These are phyloP conservation scores for Skeletonema potamos DNA, from an alignment of 108 stramenopile species.

Conservation along the genomic window DNA sequence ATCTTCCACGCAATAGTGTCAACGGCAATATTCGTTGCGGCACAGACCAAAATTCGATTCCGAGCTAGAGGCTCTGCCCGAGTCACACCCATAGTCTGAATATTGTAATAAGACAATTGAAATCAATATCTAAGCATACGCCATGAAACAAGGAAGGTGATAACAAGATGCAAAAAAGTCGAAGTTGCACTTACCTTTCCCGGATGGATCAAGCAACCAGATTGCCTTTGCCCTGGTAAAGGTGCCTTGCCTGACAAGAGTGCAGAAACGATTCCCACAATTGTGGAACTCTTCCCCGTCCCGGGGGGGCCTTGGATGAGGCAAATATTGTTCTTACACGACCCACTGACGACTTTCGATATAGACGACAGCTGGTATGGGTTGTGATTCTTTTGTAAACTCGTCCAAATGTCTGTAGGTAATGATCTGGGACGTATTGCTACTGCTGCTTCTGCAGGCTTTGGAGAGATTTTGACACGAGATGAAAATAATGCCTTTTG, in stretches of 20 bases:
- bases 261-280: conserved; percentile 70
- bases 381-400: conserved; percentile 17
- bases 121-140: background rate
- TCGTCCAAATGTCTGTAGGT: conserved; percentile 11
- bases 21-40: conserved; percentile 79
- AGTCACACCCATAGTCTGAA: conserved; percentile 22
- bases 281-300: conserved; percentile 73
- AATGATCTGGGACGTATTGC: conserved; percentile 8
- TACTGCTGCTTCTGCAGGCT: background rate
- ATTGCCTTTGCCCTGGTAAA: conserved; percentile 27
- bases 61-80: conserved; percentile 10
- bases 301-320: conserved; percentile 61
- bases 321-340: conserved; percentile 19
- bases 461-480: background rate
- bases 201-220: conserved; percentile 34
- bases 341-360: conserved; percentile 10
- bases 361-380: conserved; percentile 20
- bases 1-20: conserved; percentile 73
- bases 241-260: conserved; percentile 50
- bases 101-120: no score
- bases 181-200: conserved; percentile 13
- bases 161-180: background rate
- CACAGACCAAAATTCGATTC: conserved; percentile 60
- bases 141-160: background rate
- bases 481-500: conserved; percentile 38